Conservation (phyloP, 257 asterid species). For the Hygrophila difformis region DNA sequence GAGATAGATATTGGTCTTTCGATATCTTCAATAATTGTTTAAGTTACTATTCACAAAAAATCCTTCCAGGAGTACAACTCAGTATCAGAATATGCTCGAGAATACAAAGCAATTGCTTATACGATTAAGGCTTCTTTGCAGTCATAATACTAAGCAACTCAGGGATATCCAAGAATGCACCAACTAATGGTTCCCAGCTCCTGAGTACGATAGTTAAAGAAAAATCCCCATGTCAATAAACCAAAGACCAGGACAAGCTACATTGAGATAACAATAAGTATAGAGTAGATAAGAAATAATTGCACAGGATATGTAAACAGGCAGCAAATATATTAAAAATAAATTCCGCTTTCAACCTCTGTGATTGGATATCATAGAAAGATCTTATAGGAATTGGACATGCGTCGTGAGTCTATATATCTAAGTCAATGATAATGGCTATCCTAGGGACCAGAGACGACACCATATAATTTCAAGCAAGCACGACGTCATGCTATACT, state of each 20-base stretch:
- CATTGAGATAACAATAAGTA: background rate
- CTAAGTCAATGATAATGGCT: too few species aligned
- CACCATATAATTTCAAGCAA: background rate
- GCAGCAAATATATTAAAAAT: background rate
- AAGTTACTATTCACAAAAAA: slow-evolving; percentile 21
- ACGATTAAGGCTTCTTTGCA: slow-evolving; percentile 47
- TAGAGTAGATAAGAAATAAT: slow-evolving; percentile 3
- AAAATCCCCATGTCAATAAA: slow-evolving; percentile 41
- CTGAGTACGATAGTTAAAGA: slow-evolving; percentile 56
- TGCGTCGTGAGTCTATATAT: too few species aligned
- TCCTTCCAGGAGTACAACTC: slow-evolving; percentile 23
- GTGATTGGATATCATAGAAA: background rate
- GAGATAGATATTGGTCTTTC: too few species aligned
- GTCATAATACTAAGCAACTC: slow-evolving; percentile 35
- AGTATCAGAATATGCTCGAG: slow-evolving; percentile 19
- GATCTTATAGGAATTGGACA: too few species aligned
- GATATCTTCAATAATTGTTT: slow-evolving; percentile 19
- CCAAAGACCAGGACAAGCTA: slow-evolving; percentile 4
- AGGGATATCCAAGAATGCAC: slow-evolving; percentile 46
- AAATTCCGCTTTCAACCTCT: background rate
- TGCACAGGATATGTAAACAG: background rate
- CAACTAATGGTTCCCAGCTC: slow-evolving; percentile 54
- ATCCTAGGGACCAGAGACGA: background rate
- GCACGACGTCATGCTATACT: background rate
- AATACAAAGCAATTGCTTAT: slow-evolving; percentile 29